A percentile compares a stretch with the other conserved stretches of the same genome.
Evolutionary conservation across 1,284 basidiomycete genomes (phyloP).

Genomic region (Schizophyllum commune): DNA sequence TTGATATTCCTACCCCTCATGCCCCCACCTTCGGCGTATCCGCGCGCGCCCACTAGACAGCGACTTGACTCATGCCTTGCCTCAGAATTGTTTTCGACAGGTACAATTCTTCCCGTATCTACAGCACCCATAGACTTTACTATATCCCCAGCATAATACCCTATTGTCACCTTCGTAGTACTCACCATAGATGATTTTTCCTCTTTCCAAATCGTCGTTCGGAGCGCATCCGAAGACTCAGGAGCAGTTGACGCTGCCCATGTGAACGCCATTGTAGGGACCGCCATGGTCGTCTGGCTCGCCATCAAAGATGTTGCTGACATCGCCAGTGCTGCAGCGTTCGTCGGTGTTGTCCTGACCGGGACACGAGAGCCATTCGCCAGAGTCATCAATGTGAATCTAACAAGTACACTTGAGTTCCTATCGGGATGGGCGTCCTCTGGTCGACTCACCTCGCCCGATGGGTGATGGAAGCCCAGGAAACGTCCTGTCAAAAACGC

Average conservation of each 20-base stretch:
- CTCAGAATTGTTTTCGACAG: no score
- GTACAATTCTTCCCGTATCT: no score
- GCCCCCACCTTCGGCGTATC: background rate
- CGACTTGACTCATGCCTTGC: no score
- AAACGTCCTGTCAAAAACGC: background rate
- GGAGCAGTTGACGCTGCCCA: no score
- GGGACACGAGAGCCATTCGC: conserved; percentile 35
- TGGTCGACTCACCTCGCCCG: conserved; percentile 35
- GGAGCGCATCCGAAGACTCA: no score
- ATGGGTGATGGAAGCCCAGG: conserved; percentile 46
- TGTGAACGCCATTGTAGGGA: conserved; percentile 17
- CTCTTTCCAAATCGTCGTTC: no score
- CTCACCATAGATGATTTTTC: no score
- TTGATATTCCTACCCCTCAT: background rate
- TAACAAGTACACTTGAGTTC: background rate
- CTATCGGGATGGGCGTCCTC: no score
- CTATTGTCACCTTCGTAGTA: no score
- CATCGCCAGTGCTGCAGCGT: conserved; percentile 48
- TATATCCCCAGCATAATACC: no score
- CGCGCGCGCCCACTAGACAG: no score
- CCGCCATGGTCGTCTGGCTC: conserved; percentile 41
- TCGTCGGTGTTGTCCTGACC: conserved; percentile 49
- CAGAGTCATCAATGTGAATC: conserved; percentile 20
- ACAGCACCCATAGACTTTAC: no score
- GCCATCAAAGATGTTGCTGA: conserved; percentile 39